These are phyloP conservation scores for Schwanniomyces etchellsii DNA, from an alignment of 1,139 yeast species.

Conservation along the genomic window DNA sequence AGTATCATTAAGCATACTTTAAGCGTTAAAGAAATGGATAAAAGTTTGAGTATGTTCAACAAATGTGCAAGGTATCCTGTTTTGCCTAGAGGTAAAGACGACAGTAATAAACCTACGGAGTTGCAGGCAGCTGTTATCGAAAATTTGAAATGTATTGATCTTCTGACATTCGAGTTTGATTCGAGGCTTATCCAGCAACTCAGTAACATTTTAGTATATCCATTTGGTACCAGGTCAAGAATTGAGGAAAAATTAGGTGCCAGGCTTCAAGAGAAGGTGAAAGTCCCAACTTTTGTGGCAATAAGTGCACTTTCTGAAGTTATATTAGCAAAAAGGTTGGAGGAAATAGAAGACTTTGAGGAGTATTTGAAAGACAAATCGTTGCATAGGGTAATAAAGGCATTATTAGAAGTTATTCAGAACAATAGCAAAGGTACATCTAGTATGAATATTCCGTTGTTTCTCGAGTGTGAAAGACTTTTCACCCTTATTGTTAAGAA, in stretches of 20 bases:
- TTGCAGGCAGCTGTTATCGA: constrained; percentile 49
- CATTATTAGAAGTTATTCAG: constrained; percentile 21
- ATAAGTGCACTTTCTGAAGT: constrained; percentile 49
- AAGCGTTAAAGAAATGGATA: constrained; percentile 30
- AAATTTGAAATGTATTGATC: constrained; percentile 32
- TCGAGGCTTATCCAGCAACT: constrained; percentile 48
- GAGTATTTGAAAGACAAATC: constrained; percentile 42
- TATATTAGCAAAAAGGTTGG: constrained; percentile 33
- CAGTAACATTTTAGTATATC: constrained; percentile 47
- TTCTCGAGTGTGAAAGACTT: constrained; percentile 38
- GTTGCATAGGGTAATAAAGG: constrained; percentile 21
- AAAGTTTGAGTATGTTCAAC: constrained; percentile 44
- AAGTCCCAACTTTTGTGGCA: constrained; percentile 65
- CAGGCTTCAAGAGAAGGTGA: constrained; percentile 25
- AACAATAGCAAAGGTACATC: constrained; percentile 31
- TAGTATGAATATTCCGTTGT: constrained; percentile 22
- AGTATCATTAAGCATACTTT: constrained; percentile 23
- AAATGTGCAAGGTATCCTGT: constrained; percentile 66
- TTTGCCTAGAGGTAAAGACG: constrained; percentile 42
- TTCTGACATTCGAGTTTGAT: constrained; percentile 27
- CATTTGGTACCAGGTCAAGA: constrained; percentile 53
- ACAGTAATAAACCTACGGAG: constrained; percentile 44
- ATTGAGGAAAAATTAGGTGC: constrained; percentile 35
- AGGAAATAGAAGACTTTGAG: constrained; percentile 20
- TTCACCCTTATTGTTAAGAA: constrained; percentile 18